Base-by-base conservation (phyloP, 352 stramenopile species). In the Phytophthora constricta region DNA sequence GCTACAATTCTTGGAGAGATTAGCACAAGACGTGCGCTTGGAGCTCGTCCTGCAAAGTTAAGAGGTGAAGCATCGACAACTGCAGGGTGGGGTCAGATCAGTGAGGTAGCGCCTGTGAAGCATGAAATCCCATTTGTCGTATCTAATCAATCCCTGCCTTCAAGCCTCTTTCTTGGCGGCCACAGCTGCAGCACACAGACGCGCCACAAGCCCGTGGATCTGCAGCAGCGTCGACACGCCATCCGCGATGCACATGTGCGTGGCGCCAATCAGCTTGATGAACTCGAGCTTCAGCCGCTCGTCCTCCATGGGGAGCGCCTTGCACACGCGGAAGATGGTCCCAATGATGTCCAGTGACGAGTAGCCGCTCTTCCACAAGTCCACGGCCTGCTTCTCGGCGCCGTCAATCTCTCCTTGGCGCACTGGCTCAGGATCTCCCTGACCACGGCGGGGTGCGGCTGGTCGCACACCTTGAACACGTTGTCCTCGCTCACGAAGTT, bases 291-390 rank as follows among this genome's bases (percentile, higher is more conserved):
- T 91, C 26, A 95, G 72, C 47, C 84, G 86, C 63, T 96, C 90
- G 64, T 91, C 78, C 5, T 76, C 62, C 82, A 96, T 93, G 5
- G 87, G 67, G 58, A 89, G 77, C 28, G 81, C 81, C 76, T 98
- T 98, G 66, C 84, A 91, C 14, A 99, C 97, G 62, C 97, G 95
- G 79, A 99, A 99, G 33, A 99, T 60, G 0, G 97, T 99, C 45
- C 92, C 93, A 67, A 99, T 98, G 72, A 99, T 99, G 79, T 99
- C 97, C 54, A 92, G 90, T 13, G 95, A 91, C 56, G 92, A 96
- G 82, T 99, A 99, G 1, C 97, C 97, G 3, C 84, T 90, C 47
- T 87, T 81, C 83, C 83, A 94, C 5, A 96, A 77, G 31, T 68
- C 68, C 13, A 87, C 69, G 1, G 93, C 85, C 25, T 92, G 76